Evolutionary conservation across 495 filamentous ascomycete species (phyloP), one percentile per base, ranked within the genome.

Genomic region (Trichoderma gamsii): DNA sequence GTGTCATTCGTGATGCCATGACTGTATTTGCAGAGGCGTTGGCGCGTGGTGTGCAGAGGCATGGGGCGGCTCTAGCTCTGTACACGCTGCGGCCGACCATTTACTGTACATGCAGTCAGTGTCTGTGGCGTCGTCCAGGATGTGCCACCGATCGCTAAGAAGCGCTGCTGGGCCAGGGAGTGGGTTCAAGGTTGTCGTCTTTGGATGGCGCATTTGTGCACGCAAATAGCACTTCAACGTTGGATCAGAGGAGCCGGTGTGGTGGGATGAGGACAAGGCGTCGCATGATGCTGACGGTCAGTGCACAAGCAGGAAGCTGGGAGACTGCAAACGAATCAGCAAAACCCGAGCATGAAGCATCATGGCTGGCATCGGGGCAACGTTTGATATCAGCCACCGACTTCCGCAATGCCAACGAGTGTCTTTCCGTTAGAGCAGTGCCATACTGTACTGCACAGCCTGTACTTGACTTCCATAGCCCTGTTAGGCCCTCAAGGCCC

Each of bases 251-350:
- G n/a, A 49, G 44, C 44, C 5, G 44, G 44, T 49, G 51, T 61
- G 56, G 56, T 61, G 56, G 56, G 56, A 61, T 61, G 56, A 32
- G 56, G 56, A 61, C 56, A 15, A 25, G 27, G 23, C 56, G 56
- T 61, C 56, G 27, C 56, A 32, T 32, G 56, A 61, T 25, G 11
- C 56, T 9, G 27, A 61, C 4, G 52, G 52, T 23, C 7, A 61
- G 27, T 4, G 51, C n/a, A n/a, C 21, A 12, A 29, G 56, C 15
- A 29, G 56, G 56, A 32, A 32, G 56, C 49, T 21, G 18, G 1
- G 25, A 21, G 51, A n/a, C 18, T 21, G 49, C 44, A 49, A 52
- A n/a, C 16, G n/a, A 9, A 23, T 52, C 18, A 21, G 49, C 18
- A 52, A 23, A 9, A 2, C 7, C 4, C 49, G 12, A 46, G 5